Evolutionary conservation across 768 basidiomycete genomes (phyloP), one percentile per base, ranked within the genome.

Genomic region (Dioszegia aurantiaca): DNA sequence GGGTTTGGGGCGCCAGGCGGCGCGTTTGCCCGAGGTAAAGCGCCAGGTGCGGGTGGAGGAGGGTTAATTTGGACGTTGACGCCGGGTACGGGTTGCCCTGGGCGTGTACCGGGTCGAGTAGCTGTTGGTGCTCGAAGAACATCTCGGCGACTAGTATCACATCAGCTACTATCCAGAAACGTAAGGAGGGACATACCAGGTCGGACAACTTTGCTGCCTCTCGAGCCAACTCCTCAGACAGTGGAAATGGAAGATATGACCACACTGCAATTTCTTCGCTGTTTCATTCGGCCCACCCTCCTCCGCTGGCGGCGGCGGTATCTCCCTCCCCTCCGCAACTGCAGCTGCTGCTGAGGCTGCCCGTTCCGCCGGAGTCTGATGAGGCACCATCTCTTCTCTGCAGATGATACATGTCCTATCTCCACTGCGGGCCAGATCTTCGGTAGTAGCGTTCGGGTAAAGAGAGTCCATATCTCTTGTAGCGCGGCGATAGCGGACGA

Each of bases 391-490:
- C 72, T 98, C 95, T 77, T 99, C 95, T 12, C 95, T 84, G 70
- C 95, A 99, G 62, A 99, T 97, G 67, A 99, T 98, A 72, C 95
- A 99, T 2, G 91, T 97, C 57, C 84, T 84, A 77, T 98, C 95
- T 49, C 83, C 86, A 84, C 87, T 87, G 1, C 82, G 80, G 10
- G 81, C 77, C 77, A 98, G 80, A 76, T 98, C 94, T 63, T 86
- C 88, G 66, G 84, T 82, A 3, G 90, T 89, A 40, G 90, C 93
- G 69, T 94, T 86, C 4, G 95, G 92, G 76, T 97, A 98, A 37
- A 90, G 81, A 65, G 90, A 83, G 65, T 98, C 91, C 94, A 98
- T 97, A 74, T 98, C 91, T 51, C 87, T 81, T 5, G 94, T 99
- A 1, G 95, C 94, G 14, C 87, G 86, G 64, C 90, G 88, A 77